Percentiles rank a stretch among this genome's conserved stretches.
Conservation (phyloP, 2,329 filamentous ascomycete genomes). For the Hymenoscyphus fructigenus region DNA sequence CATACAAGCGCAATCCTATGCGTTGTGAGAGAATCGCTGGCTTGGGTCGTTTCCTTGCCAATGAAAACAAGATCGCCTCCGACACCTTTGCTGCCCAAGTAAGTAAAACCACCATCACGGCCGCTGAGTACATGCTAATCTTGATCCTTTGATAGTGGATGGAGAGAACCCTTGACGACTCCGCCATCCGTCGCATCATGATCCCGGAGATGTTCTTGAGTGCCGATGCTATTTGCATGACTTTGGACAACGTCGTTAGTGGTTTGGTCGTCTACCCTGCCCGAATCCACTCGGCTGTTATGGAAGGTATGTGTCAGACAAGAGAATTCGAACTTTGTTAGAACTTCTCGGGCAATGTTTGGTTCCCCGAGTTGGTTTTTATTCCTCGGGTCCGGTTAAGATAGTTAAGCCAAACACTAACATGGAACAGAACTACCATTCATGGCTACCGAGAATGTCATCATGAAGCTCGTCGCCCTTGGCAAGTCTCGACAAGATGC, state of each 20-base stretch:
- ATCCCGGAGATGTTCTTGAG: constrained; percentile 68
- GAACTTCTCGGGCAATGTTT: too few species aligned
- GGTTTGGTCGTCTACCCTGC: constrained; percentile 70
- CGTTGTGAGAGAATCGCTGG: constrained; percentile 48
- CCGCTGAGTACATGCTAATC: background rate
- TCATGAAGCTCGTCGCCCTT: constrained; percentile 73
- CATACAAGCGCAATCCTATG: constrained; percentile 51
- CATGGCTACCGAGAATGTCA: constrained; percentile 73
- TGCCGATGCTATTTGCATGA: constrained; percentile 66
- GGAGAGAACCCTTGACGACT: constrained; percentile 68
- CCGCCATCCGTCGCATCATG: constrained; percentile 61
- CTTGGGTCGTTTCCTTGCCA: constrained; percentile 46
- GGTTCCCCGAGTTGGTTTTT: too few species aligned
- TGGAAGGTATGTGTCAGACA: constrained; percentile 41
- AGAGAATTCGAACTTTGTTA: too few species aligned
- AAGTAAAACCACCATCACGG: constrained; percentile 40
- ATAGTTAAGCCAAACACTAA: background rate
- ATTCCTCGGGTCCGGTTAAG: too few species aligned
- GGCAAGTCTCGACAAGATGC: constrained; percentile 76
- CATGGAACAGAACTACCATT: constrained; percentile 70
- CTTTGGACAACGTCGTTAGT: constrained; percentile 66
- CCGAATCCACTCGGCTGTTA: constrained; percentile 65
- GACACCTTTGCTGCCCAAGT: constrained; percentile 67
- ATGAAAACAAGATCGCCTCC: constrained; percentile 38
- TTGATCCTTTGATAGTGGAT: constrained; percentile 12